phyloP scores from a whole-genome alignment of 2,329 filamentous ascomycete species.

The Aureobasidium mangrovei region DNA sequence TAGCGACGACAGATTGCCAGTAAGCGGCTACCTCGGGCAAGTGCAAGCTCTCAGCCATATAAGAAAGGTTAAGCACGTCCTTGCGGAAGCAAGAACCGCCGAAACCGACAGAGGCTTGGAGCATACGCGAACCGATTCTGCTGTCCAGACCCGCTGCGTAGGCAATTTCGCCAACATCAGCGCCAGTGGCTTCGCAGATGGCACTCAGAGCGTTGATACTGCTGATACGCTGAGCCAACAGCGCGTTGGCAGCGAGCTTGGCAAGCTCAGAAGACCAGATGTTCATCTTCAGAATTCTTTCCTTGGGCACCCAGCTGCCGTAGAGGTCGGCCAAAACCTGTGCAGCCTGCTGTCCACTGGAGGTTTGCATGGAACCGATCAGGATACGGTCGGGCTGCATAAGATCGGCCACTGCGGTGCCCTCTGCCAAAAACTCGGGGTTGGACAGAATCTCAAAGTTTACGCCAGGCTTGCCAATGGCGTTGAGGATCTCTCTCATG shows the following conservation, averaged over 20 bases:
- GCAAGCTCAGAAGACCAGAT: constrained; percentile 70
- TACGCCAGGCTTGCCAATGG: constrained; percentile 34
- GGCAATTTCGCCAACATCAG: constrained; percentile 65
- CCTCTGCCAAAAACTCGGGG: constrained; percentile 72
- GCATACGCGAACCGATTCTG: constrained; percentile 63
- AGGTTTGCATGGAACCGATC: constrained; percentile 59
- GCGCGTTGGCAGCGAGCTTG: constrained; percentile 71
- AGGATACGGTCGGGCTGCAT: constrained; percentile 64
- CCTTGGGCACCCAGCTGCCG: constrained; percentile 58
- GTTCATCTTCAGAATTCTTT: constrained; percentile 62
- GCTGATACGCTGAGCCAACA: constrained; percentile 71
- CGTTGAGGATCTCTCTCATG: constrained; percentile 54
- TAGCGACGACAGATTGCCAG: constrained; percentile 63
- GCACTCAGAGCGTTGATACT: constrained; percentile 77
- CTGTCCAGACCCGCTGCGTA: constrained; percentile 56
- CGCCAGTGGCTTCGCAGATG: constrained; percentile 67
- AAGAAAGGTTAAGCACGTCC: constrained; percentile 64
- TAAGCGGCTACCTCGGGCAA: constrained; percentile 65
- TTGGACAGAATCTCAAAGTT: constrained; percentile 72
- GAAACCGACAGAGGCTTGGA: constrained; percentile 68
- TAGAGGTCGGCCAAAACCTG: constrained; percentile 58
- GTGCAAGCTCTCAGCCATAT: constrained; percentile 61
- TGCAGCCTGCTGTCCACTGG: constrained; percentile 53
- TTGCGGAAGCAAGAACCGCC: constrained; percentile 78
- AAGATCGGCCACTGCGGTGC: constrained; percentile 64